Percentiles rank a stretch among this genome's conserved stretches.
Evolutionary conservation across 805 yeast genomes (phyloP).

Genomic region (Kodamaea jinghongensis): DNA sequence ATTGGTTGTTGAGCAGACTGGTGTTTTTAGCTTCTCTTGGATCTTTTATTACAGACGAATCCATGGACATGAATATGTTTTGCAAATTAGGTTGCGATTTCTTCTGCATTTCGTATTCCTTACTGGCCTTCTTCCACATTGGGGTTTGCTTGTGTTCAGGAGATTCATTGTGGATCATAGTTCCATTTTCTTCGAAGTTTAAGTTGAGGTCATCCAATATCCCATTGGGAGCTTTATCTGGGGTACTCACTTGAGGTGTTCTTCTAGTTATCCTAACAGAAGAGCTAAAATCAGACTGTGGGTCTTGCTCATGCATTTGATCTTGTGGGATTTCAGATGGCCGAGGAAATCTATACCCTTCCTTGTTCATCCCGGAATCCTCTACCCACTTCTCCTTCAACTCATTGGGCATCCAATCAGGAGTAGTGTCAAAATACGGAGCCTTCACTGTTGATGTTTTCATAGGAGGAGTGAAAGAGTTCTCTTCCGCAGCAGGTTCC

Average conservation of each 20-base stretch:
- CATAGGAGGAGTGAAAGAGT: slow-evolving; percentile 13
- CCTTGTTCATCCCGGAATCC: background rate
- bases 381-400: slow-evolving; percentile 34
- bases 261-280: slow-evolving; percentile 24
- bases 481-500: too few relatives aligned
- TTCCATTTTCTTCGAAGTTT: slow-evolving; percentile 21
- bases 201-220: slow-evolving; percentile 12
- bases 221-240: background rate
- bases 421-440: slow-evolving; percentile 22
- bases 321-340: background rate
- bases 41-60: slow-evolving; percentile 11
- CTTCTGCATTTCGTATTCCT: slow-evolving; percentile 26
- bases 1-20: slow-evolving; percentile 15
- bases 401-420: slow-evolving; percentile 44
- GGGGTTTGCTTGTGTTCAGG: slow-evolving; percentile 24
- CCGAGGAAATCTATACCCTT: background rate
- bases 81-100: slow-evolving; percentile 27
- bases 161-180: slow-evolving; percentile 33
- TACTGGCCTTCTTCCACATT: slow-evolving; percentile 33
- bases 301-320: background rate
- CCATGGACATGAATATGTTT: slow-evolving; percentile 28
- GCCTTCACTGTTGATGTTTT: slow-evolving; percentile 26
- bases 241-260: background rate
- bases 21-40: slow-evolving; percentile 7
- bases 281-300: slow-evolving; percentile 17